Conservation (phyloP, 495 filamentous ascomycete genomes). For the Entonaema liquescens region DNA sequence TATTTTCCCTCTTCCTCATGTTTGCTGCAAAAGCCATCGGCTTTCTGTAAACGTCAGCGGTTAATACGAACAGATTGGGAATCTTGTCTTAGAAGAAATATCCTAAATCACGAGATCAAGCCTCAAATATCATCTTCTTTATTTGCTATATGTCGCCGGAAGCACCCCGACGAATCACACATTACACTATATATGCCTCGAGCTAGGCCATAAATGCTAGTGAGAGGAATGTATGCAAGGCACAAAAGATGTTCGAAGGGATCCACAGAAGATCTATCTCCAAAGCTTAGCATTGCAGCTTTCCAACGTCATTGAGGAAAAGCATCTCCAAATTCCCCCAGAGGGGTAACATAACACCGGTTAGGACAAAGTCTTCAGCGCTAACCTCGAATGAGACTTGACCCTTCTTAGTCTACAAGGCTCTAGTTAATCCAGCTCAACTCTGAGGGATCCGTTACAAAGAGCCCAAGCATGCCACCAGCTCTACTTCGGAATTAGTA, state of each 20-base stretch:
- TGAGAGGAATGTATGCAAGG: constrained; percentile 32
- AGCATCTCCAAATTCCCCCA: constrained; percentile 27
- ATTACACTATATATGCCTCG: background rate
- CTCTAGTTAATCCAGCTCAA: background rate
- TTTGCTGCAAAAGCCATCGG: background rate
- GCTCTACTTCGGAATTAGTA: background rate
- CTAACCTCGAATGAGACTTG: background rate
- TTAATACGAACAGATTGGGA: background rate
- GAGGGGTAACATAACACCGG: constrained; percentile 23
- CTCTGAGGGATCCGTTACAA: background rate
- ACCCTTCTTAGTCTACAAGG: constrained; percentile 3
- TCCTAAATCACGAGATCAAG: background rate
- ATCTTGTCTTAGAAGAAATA: background rate
- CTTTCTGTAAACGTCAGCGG: background rate
- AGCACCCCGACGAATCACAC: background rate
- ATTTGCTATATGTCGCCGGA: constrained; percentile 10
- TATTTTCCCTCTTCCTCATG: background rate
- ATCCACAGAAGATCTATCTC: constrained; percentile 21
- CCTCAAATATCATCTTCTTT: background rate
- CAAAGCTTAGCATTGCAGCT: constrained; percentile 17
- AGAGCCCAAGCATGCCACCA: background rate
- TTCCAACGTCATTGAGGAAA: constrained; percentile 25
- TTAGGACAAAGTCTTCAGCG: background rate
- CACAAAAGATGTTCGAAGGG: constrained; percentile 17
- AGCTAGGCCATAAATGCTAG: constrained; percentile 10